Conservation (phyloP, 345 rosid genomes). For the Salix viminalis region DNA sequence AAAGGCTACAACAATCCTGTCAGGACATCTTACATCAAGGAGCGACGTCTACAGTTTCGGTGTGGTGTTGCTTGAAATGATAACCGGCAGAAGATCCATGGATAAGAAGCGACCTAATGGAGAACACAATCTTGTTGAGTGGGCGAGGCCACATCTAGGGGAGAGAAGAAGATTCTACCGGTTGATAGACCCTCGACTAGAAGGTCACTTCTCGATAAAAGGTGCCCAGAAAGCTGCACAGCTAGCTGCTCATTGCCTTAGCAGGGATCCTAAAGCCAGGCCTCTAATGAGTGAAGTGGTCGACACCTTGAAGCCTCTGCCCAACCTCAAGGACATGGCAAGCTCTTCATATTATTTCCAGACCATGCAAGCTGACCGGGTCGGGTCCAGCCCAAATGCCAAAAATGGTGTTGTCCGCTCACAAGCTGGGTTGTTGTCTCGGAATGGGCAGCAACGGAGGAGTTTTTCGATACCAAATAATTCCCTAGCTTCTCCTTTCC, state of each 20-base stretch:
- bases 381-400: conserved; percentile 19
- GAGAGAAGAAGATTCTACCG: conserved; percentile 77
- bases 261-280: conserved; percentile 76
- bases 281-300: conserved; percentile 83
- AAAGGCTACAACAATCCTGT: not conserved
- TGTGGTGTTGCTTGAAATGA: conserved; percentile 84
- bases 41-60: conserved; percentile 97
- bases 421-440: conserved; percentile 36
- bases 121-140: conserved; percentile 76
- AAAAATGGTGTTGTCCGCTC: conserved; percentile 40
- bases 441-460: conserved; percentile 55
- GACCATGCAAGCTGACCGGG: conserved; percentile 58
- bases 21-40: conserved; percentile 90
- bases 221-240: conserved; percentile 78
- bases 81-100: conserved; percentile 94
- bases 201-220: conserved; percentile 78
- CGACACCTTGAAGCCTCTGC: conserved; percentile 62
- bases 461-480: conserved; percentile 81
- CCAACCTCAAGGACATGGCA: conserved; percentile 73
- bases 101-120: conserved; percentile 82
- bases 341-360: conserved; percentile 77
- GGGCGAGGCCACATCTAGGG: conserved; percentile 83
- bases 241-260: conserved; percentile 72
- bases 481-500: conserved; percentile 60
- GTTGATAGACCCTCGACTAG: conserved; percentile 79